Evolutionary conservation across 2,329 filamentous ascomycete species (phyloP), one percentile per base, ranked within the genome.

Genomic region (Penicillium hordei): DNA sequence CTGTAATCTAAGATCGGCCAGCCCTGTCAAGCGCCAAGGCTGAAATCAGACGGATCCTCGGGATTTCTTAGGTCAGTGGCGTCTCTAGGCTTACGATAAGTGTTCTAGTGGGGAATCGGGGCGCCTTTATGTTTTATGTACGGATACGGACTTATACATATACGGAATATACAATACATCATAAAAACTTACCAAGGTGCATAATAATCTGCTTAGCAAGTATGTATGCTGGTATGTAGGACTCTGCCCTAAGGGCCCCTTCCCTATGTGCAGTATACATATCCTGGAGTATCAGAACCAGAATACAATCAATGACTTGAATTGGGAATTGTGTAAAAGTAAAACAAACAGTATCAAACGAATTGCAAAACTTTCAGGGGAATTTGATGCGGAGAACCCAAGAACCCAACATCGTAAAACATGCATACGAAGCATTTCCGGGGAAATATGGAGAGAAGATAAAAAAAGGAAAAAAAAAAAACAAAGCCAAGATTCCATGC

Each of bases 1-100:
- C 19, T 44, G 31, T 38, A 29, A 40, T 38, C 4, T 33, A 25
- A 42, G 38, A 48, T 38, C 49, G 42, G 29, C 54, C 62, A 62
- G 62, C 62, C 62, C 60, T 64, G 60, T 38, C 29, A 59, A 29
- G 21, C 27, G 60, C 62, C 60, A 63, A 62, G 62, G 6, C 39
- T 23, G 2, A 9, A 46, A 19, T 50, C 29, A 21, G 17, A 10
- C 36, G 52, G 45, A 44, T 55, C 45, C 29, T 49, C 36, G 21
- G 12, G 13, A 23, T 25, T 49, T n/a, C 42, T 50, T 51, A 15
- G 53, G 53, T 51, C 53, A 33, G 53, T 56, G 53, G 53, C 53
- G 53, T 38, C 40, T 13, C 13, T 17, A 4, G 34, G 25, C 42
- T n/a, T 27, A n/a, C 9, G 5, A 27, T 38, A 19, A 27, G 12